A percentile compares a stretch with the other conserved stretches of the same genome.
Conservation (phyloP, 2,329 filamentous ascomycete genomes). For the Hypoxylon sp. region DNA sequence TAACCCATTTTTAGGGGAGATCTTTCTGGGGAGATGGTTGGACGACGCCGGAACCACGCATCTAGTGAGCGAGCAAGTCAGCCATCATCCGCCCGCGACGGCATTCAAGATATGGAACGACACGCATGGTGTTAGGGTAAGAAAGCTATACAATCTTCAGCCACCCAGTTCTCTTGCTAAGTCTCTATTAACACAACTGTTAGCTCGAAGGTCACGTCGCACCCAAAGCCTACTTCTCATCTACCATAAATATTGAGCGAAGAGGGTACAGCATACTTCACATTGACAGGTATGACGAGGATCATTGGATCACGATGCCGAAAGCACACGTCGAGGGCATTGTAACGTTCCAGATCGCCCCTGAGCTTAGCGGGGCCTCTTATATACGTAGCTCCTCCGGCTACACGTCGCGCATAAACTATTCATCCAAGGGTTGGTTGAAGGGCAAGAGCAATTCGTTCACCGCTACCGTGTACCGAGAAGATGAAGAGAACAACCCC, state of each 20-base stretch:
- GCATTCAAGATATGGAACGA: conserved; percentile 93
- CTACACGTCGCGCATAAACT: conserved; percentile 90
- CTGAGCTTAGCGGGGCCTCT: conserved; percentile 87
- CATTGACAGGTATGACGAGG: conserved; percentile 59
- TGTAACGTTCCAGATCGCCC: conserved; percentile 86
- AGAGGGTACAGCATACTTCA: conserved; percentile 89
- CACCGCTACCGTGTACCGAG: conserved; percentile 77
- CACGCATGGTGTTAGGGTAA: conserved; percentile 75
- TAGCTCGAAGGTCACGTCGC: conserved; percentile 89
- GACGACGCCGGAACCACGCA: conserved; percentile 85
- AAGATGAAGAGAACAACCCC: conserved; percentile 77
- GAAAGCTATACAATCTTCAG: neutral
- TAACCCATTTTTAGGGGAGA: conserved; percentile 94
- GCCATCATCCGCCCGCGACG: conserved; percentile 93
- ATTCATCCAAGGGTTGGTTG: conserved; percentile 93
- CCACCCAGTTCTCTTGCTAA: neutral
- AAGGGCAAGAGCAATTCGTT: conserved; percentile 97
- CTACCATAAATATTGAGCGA: conserved; percentile 95
- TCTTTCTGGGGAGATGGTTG: conserved; percentile 92
- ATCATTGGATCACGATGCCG: conserved; percentile 89
- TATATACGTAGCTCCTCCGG: conserved; percentile 90
- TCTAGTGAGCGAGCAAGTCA: conserved; percentile 93
- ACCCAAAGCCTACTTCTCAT: conserved; percentile 94
- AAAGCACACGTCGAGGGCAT: conserved; percentile 93
- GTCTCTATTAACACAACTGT: conserved; percentile 43